Base-by-base conservation (phyloP, 176 grass and related monocot species). In the Aegilops tauschii region DNA sequence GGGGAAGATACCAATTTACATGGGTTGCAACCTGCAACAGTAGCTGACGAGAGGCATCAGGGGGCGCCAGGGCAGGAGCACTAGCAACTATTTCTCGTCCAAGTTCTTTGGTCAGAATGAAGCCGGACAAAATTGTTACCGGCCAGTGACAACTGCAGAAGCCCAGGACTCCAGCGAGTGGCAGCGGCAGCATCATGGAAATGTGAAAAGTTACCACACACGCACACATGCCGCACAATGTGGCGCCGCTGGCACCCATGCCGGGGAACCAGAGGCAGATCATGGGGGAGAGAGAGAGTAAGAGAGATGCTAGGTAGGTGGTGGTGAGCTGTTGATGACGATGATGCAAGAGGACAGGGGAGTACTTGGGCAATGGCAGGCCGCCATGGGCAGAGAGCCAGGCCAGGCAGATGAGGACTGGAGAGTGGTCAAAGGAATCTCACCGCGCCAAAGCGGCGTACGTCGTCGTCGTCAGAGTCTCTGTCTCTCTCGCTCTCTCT, bases 341-440 rank as follows among this genome's bases (percentile, higher is more conserved):
- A 30, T 7, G 73, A 14, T 35, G 86, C 52, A 61, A 63, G 58
- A 49, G 56, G 73, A 88, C 86, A 83, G 63, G 12, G 25, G 11
- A 78, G 73, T 70, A 78, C 80, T 70, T 78, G 86, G 52, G 80
- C 12, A 3, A 56, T 23, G 56, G 42, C 36, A 47, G 65, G 42
- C 23, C 4, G n/a, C 78, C 40, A 32, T 28, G 59, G 40, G 62
- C 42, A 47, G 80, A 68, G 79, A 50, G 79, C 79, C 63, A 32
- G 39, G 79, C 79, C 62, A 34, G 39, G 79, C 79, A 37, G 80
- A 76, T 10, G 71, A 75, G 21, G 83, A 58, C 44, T 69, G 83
- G 74, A 30, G 74, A 56, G 45, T 25, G 84, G 84, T 85, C 84
- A 85, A 78, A 78, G 84, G 84, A 85, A 85, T 85, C 84, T 78